These are phyloP conservation scores for Entomophthora muscae DNA, from an alignment of 371 early-diverging fungal genomes.

Conservation along the genomic window DNA sequence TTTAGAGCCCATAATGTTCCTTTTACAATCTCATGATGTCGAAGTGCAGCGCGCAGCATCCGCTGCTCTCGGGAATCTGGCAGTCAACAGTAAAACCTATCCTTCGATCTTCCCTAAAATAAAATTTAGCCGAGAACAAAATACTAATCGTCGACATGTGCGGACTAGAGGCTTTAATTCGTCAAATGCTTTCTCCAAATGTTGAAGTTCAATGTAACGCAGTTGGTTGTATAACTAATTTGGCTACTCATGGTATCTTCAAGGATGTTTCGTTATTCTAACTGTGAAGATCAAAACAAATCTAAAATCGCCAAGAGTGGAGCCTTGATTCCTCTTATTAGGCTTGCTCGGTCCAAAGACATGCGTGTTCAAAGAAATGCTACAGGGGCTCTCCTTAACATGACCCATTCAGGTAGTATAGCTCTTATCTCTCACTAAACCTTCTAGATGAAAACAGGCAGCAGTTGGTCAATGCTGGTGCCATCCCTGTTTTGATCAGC, in stretches of 20 bases:
- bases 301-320: slow-evolving; percentile 70
- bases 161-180: slow-evolving; percentile 73
- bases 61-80: slow-evolving; percentile 79
- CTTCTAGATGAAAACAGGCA: slow-evolving; percentile 53
- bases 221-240: slow-evolving; percentile 90
- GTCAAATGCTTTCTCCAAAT: slow-evolving; percentile 71
- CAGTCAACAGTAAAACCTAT: slow-evolving; percentile 47
- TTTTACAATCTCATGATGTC: slow-evolving; percentile 67
- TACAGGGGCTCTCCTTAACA: slow-evolving; percentile 81
- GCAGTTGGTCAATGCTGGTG: slow-evolving; percentile 69
- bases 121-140: slow-evolving; percentile 53
- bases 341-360: slow-evolving; percentile 67
- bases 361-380: slow-evolving; percentile 83
- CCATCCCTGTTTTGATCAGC: slow-evolving; percentile 65
- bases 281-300: slow-evolving; percentile 61
- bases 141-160: slow-evolving; percentile 67
- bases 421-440: neutral
- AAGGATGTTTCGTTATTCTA: neutral
- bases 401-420: slow-evolving; percentile 65
- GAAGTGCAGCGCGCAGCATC: slow-evolving; percentile 81
- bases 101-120: neutral
- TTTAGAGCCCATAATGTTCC: slow-evolving; percentile 60
- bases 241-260: slow-evolving; percentile 60
- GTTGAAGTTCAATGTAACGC: slow-evolving; percentile 88
- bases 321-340: slow-evolving; percentile 53